Percentiles rank a stretch among this genome's conserved stretches.
These are phyloP conservation scores for Quercus dentata DNA, from an alignment of 306 rosid genomes.

Conservation along the genomic window DNA sequence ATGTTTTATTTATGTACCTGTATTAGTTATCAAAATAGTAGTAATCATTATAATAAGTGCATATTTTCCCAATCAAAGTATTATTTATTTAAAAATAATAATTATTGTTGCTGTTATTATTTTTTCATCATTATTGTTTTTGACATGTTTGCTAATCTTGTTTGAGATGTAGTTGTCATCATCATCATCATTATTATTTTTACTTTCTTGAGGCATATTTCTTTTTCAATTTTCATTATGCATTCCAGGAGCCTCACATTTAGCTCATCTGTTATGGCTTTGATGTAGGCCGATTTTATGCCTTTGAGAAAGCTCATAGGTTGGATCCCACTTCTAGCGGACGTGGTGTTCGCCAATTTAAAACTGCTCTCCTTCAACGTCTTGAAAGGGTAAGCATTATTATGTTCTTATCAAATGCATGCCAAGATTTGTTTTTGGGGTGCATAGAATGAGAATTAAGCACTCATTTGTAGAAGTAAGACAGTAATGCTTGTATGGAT, in stretches of 20 bases:
- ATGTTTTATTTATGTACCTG: too few species aligned
- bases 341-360: conserved; percentile 97
- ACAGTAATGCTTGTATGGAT: not conserved
- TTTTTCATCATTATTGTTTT: not conserved
- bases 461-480: not conserved
- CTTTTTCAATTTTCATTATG: not conserved
- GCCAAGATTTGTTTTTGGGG: not conserved
- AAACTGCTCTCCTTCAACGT: conserved; percentile 95
- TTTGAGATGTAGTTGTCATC: not conserved
- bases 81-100: too few species aligned
- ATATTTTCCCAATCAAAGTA: too few species aligned
- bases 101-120: not conserved
- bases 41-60: too few species aligned
- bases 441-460: not conserved
- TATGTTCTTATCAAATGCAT: not conserved
- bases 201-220: conserved; percentile 3
- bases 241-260: not conserved
- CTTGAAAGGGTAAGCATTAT: conserved; percentile 73
- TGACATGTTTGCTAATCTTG: not conserved
- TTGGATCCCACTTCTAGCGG: conserved; percentile 97
- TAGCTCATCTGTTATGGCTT: not conserved
- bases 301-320: conserved; percentile 97
- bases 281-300: conserved; percentile 87
- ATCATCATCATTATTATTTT: not conserved
- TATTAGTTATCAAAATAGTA: too few species aligned